Conservation (phyloP, 176 grass and related monocot genomes). For the Cymbopogon citratus region DNA sequence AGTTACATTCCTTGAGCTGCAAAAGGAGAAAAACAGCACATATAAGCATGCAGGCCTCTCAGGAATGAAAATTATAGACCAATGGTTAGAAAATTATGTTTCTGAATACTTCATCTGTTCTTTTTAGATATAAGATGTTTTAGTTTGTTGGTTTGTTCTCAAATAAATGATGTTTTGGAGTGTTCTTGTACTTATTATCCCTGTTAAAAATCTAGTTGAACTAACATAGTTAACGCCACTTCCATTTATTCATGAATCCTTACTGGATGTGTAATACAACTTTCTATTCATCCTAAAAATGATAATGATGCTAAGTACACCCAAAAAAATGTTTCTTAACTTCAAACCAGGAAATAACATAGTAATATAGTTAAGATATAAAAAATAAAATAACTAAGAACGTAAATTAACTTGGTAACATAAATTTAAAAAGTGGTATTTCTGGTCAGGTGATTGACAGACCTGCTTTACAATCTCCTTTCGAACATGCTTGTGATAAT, state of each 20-base stretch:
- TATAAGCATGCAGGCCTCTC: conserved; percentile 5
- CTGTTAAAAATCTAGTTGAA: background rate
- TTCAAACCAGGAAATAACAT: background rate
- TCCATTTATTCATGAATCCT: background rate
- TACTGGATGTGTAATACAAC: background rate
- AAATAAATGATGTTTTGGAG: background rate
- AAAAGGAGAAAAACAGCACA: conserved; percentile 36
- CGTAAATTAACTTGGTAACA: background rate
- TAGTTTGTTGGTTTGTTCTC: background rate
- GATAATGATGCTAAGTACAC: background rate
- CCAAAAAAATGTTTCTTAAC: background rate
- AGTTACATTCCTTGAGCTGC: conserved; percentile 77
- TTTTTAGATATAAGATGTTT: background rate
- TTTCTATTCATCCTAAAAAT: background rate
- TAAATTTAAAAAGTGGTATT: conserved; percentile 11
- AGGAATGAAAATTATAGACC: background rate
- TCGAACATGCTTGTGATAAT: conserved; percentile 90
- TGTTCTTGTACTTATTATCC: background rate
- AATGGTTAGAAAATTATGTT: background rate
- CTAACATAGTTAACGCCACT: background rate
- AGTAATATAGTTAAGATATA: background rate
- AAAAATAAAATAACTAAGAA: background rate
- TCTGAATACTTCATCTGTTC: background rate
- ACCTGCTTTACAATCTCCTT: conserved; percentile 99
- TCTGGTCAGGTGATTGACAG: background rate